Evolutionary conservation across 768 basidiomycete species (phyloP), one percentile per base, ranked within the genome.

Genomic region (Phylloporus sp.): DNA sequence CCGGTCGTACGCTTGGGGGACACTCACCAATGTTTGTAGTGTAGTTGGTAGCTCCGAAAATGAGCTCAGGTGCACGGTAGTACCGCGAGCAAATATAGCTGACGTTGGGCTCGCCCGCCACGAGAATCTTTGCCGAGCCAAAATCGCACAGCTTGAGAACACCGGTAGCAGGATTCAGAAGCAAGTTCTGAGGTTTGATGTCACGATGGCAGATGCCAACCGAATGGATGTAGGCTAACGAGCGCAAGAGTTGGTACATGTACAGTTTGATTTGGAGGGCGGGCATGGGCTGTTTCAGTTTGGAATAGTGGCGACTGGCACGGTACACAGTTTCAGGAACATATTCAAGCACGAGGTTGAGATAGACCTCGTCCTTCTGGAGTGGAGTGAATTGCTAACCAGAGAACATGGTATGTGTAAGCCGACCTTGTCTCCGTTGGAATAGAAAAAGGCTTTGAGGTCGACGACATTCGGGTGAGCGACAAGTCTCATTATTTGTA

Each of bases 231-330:
- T 99, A 98, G 55, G 95, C 93, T 50, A 99, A 78, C 14, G 96
- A 99, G 51, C 96, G 91, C 55, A 99, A 77, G 58, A 99, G 88
- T 71, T 99, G 91, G 71, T 97, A 96, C 94, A 97, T 98, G 77
- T 99, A 99, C 62, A 99, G 72, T 76, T 98, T 98, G 77, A 99
- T 94, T 75, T 98, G 96, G 42, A 96, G 82, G 84, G 93, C 97
- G 24, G 96, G 96, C 96, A 99, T 99, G 49, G 91, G 90, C 67
- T 99, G 96, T 76, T 99, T 99, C 71, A 99, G 88, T 72, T 98
- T 98, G 57, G 94, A 90, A 68, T 98, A 99, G 73, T 97, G 95
- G 63, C 95, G 85, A 64, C 91, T 95, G 22, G 95, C 96, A 62
- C 95, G 91, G 73, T 98, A 98, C 47, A 99, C 96, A 14, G 96